Conservation (phyloP, 164 flowering plant species). For the Stephania yunnanensis region DNA sequence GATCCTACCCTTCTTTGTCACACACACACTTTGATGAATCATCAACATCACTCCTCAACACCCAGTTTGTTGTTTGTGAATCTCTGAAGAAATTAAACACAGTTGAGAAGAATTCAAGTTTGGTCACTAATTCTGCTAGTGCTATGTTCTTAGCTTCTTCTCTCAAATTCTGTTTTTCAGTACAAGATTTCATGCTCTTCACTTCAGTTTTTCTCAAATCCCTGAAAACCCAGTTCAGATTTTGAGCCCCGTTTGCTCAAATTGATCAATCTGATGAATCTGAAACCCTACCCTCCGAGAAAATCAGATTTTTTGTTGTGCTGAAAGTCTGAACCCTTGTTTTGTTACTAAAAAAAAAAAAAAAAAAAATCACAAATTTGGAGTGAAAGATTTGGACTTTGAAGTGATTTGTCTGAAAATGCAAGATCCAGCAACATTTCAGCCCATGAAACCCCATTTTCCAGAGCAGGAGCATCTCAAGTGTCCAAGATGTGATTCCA, state of each 20-base stretch:
- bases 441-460: conserved; percentile 42
- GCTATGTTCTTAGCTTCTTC: not conserved
- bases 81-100: not conserved
- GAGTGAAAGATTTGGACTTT: not conserved
- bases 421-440: conserved; percentile 57
- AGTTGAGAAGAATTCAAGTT: conserved; percentile 8
- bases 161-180: not conserved
- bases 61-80: not conserved
- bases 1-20: not conserved
- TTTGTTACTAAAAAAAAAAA: not conserved
- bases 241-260: not conserved
- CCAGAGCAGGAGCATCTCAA: conserved; percentile 62
- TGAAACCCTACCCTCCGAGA: not conserved
- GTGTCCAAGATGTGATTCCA: conserved; percentile 76
- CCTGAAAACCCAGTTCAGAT: conserved; percentile 7
- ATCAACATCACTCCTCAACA: not conserved
- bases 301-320: not conserved
- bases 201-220: not conserved
- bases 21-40: not conserved
- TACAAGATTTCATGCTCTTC: not conserved
- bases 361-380: not conserved
- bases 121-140: not conserved
- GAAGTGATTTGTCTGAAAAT: conserved; percentile 16
- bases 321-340: not conserved
- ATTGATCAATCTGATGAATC: not conserved